Conservation (phyloP, 352 stramenopile species). For the Globisporangium echinulatum region DNA sequence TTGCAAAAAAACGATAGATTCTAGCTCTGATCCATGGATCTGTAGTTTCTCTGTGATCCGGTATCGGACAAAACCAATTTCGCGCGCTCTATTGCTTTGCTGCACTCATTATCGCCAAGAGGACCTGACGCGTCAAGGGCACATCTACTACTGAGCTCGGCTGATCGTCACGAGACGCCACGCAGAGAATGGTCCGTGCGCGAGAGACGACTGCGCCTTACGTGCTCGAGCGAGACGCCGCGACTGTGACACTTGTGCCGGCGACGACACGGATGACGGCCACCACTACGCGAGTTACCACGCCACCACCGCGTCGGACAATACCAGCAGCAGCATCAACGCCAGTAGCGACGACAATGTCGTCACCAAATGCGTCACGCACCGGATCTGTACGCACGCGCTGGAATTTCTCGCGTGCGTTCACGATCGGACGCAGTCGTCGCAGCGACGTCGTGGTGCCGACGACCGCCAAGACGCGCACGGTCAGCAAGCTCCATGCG, state of each 20-base stretch:
- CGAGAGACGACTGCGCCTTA: slow-evolving; percentile 2
- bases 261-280: not conserved
- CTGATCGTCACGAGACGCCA: not conserved
- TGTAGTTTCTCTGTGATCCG: not conserved
- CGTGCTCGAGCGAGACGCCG: slow-evolving; percentile 1
- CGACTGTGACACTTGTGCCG: not conserved
- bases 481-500: slow-evolving; percentile 69
- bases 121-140: not conserved
- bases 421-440: slow-evolving; percentile 68
- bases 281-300: too few species aligned
- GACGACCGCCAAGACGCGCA: slow-evolving; percentile 65
- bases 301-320: not conserved
- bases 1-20: too few species aligned
- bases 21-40: too few species aligned
- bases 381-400: not conserved
- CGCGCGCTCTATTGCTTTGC: too few species aligned
- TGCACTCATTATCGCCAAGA: too few species aligned
- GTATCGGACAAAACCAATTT: not conserved
- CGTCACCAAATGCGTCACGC: not conserved
- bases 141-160: not conserved
- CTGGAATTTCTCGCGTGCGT: slow-evolving; percentile 47
- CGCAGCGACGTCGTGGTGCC: slow-evolving; percentile 62
- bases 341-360: not conserved
- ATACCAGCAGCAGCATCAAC: not conserved
- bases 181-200: not conserved